phyloP scores from a whole-genome alignment of 805 yeast genomes.

The Lipomyces mesembrius region DNA sequence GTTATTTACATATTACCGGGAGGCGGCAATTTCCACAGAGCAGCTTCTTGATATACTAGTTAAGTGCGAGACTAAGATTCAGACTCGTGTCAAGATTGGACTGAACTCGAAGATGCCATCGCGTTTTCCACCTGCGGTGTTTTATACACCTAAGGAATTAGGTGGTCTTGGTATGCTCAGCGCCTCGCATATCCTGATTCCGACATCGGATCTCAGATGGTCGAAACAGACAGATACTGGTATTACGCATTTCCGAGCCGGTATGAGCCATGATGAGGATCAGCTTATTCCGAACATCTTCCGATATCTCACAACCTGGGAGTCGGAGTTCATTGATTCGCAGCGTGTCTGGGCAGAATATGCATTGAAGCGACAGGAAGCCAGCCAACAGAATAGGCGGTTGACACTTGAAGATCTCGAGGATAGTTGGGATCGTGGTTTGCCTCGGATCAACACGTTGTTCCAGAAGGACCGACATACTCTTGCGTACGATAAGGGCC shows the following conservation, averaged over 20 bases:
- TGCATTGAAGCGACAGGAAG: constrained; percentile 86
- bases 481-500: constrained; percentile 92
- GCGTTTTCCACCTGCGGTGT: constrained; percentile 97
- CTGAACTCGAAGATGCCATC: constrained; percentile 98
- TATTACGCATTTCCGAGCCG: constrained; percentile 89
- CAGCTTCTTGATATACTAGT: constrained; percentile 79
- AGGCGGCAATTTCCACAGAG: constrained; percentile 86
- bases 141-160: constrained; percentile 94
- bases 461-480: constrained; percentile 96
- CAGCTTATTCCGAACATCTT: constrained; percentile 90
- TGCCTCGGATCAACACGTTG: constrained; percentile 92
- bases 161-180: constrained; percentile 98
- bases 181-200: constrained; percentile 94
- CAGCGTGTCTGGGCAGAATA: constrained; percentile 98
- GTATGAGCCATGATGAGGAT: constrained; percentile 77
- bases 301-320: constrained; percentile 95
- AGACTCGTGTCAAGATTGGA: constrained; percentile 92
- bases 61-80: constrained; percentile 89
- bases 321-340: constrained; percentile 90
- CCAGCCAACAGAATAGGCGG: constrained; percentile 80
- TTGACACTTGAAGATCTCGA: constrained; percentile 92
- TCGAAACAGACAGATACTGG: constrained; percentile 94
- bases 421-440: constrained; percentile 94
- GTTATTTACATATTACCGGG: constrained; percentile 86
- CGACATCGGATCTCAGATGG: constrained; percentile 90